Conservation (phyloP, 31 red algal genomes). For the Bonnemaisonia californica region DNA sequence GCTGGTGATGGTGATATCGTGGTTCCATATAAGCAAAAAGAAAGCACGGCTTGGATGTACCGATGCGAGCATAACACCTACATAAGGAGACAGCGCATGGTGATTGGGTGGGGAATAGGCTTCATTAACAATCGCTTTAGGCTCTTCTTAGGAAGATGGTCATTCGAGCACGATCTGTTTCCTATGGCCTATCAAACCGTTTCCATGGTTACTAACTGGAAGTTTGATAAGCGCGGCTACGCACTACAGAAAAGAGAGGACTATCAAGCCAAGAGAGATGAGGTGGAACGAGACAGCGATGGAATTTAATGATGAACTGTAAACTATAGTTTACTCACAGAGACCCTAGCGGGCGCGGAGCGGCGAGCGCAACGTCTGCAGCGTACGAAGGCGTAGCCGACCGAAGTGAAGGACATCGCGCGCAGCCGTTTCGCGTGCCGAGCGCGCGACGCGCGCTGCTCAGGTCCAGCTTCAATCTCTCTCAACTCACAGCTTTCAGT, state of each 20-base stretch:
- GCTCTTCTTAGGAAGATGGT: constrained; percentile 33
- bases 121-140: constrained; percentile 48
- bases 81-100: constrained; percentile 38
- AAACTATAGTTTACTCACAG: too few relatives aligned
- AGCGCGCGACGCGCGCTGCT: too few relatives aligned
- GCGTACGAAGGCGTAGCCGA: too few relatives aligned
- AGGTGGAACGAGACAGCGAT: too few relatives aligned
- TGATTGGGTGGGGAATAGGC: constrained; percentile 50
- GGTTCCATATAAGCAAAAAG: constrained; percentile 18
- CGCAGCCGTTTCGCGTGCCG: too few relatives aligned
- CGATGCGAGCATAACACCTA: neutral
- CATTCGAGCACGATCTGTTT: neutral
- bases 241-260: neutral
- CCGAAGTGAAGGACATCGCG: too few relatives aligned
- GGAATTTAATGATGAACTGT: too few relatives aligned
- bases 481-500: too few relatives aligned
- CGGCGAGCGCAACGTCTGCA: too few relatives aligned
- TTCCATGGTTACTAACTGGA: neutral
- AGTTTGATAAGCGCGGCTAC: neutral
- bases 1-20: constrained; percentile 15
- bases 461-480: too few relatives aligned
- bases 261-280: too few relatives aligned
- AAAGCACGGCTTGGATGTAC: constrained; percentile 10
- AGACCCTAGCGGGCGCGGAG: too few relatives aligned
- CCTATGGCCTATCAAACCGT: neutral